phyloP scores from a whole-genome alignment of 2,329 filamentous ascomycete genomes.

The Apiospora marii region DNA sequence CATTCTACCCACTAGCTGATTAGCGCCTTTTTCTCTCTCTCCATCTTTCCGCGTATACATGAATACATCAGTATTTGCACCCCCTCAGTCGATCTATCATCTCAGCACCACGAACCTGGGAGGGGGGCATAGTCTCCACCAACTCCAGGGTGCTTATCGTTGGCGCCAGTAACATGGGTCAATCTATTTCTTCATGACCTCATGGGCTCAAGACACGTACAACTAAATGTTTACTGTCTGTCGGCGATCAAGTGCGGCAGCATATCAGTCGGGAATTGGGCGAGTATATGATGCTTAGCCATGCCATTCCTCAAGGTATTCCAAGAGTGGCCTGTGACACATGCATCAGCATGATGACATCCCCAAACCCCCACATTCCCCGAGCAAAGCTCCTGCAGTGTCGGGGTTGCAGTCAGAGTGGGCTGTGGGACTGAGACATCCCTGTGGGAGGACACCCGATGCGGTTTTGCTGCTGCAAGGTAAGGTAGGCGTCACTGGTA shows the following conservation, averaged over 20 bases:
- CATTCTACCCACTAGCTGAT: no score
- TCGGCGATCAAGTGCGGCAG: background rate
- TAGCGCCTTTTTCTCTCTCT: no score
- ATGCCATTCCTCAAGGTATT: background rate
- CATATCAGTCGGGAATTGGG: background rate
- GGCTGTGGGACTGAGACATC: conserved; percentile 1
- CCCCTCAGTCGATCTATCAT: no score
- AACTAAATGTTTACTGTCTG: background rate
- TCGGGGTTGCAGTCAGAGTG: conserved; percentile 13
- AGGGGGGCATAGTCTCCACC: conserved; percentile 3
- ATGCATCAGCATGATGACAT: conserved; percentile 18
- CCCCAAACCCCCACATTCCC: conserved; percentile 19
- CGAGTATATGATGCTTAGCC: background rate
- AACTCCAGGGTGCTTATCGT: conserved; percentile 15
- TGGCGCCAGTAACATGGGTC: background rate
- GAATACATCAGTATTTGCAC: no score
- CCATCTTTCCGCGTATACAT: no score
- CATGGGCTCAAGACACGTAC: background rate
- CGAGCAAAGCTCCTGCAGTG: conserved; percentile 1
- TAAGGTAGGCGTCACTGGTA: background rate
- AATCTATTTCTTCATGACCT: background rate
- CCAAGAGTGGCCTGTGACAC: background rate
- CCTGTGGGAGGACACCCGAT: conserved; percentile 12
- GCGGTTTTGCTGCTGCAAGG: background rate
- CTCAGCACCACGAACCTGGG: background rate